Percentiles rank a stretch among this genome's conserved stretches.
These are phyloP conservation scores for Corinectria fuckeliana DNA, from an alignment of 2,329 filamentous ascomycete genomes.

Conservation along the genomic window DNA sequence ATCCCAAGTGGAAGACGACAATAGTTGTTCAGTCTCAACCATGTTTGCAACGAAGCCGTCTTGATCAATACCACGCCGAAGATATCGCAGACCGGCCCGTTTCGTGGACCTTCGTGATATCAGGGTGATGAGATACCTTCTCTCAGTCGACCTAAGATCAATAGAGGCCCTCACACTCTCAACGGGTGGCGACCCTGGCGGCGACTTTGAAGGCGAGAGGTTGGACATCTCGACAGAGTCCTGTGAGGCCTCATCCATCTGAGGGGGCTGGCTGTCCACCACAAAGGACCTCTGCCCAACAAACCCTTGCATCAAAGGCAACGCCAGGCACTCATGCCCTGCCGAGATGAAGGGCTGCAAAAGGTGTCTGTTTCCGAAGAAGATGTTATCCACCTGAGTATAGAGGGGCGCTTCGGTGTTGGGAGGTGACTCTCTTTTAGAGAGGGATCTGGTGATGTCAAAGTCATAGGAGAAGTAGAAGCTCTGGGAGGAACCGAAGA, in stretches of 20 bases:
- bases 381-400: slow-evolving; percentile 75
- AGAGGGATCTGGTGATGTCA: slow-evolving; percentile 78
- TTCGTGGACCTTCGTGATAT: slow-evolving; percentile 90
- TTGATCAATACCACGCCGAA: slow-evolving; percentile 89
- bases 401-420: slow-evolving; percentile 63
- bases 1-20: slow-evolving; percentile 75
- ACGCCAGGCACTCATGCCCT: slow-evolving; percentile 72
- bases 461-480: slow-evolving; percentile 97
- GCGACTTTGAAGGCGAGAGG: slow-evolving; percentile 42
- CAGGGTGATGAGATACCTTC: slow-evolving; percentile 79
- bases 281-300: slow-evolving; percentile 85
- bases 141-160: slow-evolving; percentile 56
- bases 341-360: slow-evolving; percentile 74
- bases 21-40: slow-evolving; percentile 94
- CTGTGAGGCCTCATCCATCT: slow-evolving; percentile 54
- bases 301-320: slow-evolving; percentile 94
- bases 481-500: slow-evolving; percentile 81
- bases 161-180: slow-evolving; percentile 41
- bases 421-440: slow-evolving; percentile 37
- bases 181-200: slow-evolving; percentile 32
- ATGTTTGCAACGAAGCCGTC: slow-evolving; percentile 87
- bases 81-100: slow-evolving; percentile 86
- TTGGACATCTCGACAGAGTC: slow-evolving; percentile 56
- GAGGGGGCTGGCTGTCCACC: slow-evolving; percentile 67
- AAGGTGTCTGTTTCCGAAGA: slow-evolving; percentile 90